Percentiles rank a stretch among this genome's conserved stretches.
phyloP scores from a whole-genome alignment of 805 yeast species.

The Sugiyamaella valdiviana region DNA sequence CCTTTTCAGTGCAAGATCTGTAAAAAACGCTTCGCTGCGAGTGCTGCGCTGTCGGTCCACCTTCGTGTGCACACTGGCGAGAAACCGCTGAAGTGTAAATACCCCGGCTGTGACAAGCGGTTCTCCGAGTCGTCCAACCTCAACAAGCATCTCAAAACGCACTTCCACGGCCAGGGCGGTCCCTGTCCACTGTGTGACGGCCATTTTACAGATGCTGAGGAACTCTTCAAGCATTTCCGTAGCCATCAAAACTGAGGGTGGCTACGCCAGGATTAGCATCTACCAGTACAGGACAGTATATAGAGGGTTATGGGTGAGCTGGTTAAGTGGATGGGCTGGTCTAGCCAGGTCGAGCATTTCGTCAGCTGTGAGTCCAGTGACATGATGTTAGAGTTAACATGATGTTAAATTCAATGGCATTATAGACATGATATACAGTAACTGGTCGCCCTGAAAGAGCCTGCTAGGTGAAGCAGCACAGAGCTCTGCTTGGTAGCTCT shows the following conservation, averaged over 20 bases:
- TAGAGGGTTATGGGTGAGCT: too few relatives aligned
- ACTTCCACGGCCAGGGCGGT: conserved; percentile 26
- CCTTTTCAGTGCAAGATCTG: conserved; percentile 74
- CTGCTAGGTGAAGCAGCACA: too few relatives aligned
- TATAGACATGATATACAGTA: too few relatives aligned
- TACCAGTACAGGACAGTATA: too few relatives aligned
- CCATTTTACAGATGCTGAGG: conserved; percentile 1
- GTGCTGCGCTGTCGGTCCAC: conserved; percentile 79
- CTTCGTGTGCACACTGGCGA: conserved; percentile 84
- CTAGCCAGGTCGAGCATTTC: too few relatives aligned
- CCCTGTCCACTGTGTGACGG: conserved; percentile 6
- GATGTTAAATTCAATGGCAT: too few relatives aligned
- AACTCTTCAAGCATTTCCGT: conserved; percentile 7
- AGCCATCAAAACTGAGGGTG: neutral
- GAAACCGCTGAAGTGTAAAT: conserved; percentile 73
- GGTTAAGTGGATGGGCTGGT: too few relatives aligned
- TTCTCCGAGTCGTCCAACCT: conserved; percentile 87
- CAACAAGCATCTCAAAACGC: conserved; percentile 81
- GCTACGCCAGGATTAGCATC: too few relatives aligned
- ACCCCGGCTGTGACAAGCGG: conserved; percentile 73
- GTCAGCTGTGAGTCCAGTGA: too few relatives aligned
- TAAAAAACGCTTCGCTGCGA: conserved; percentile 72
- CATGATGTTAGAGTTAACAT: neutral
- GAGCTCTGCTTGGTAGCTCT: too few relatives aligned
- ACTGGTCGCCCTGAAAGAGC: too few relatives aligned